A percentile compares a stretch with the other conserved stretches of the same genome.
These are phyloP conservation scores for Theobroma cacao DNA, from an alignment of 345 rosid species.

Conservation along the genomic window DNA sequence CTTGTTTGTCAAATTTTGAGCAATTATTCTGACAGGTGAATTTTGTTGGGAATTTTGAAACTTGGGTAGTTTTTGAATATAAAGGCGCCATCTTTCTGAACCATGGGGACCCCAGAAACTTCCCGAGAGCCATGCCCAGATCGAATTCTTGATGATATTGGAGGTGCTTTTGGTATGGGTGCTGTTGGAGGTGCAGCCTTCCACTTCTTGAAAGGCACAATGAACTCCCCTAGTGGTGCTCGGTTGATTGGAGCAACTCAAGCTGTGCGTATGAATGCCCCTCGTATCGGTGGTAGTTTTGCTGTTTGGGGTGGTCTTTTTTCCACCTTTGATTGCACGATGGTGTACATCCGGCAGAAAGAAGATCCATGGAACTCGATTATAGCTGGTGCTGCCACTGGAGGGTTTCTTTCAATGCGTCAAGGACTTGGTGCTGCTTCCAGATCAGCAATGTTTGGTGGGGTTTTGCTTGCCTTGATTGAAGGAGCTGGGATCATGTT, in stretches of 20 bases:
- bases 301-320: conserved; percentile 67
- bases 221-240: conserved; percentile 54
- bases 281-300: conserved; percentile 73
- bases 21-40: background rate
- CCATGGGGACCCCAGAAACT: conserved; percentile 60
- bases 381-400: conserved; percentile 71
- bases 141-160: conserved; percentile 48
- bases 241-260: conserved; percentile 63
- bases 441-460: conserved; percentile 47
- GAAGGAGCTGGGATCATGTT: conserved; percentile 84
- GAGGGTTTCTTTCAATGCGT: conserved; percentile 65
- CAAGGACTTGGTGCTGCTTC: conserved; percentile 56
- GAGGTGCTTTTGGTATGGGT: conserved; percentile 63
- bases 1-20: background rate
- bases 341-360: conserved; percentile 63
- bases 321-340: conserved; percentile 54
- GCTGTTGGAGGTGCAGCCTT: conserved; percentile 70
- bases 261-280: conserved; percentile 73
- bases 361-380: conserved; percentile 84
- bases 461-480: conserved; percentile 60
- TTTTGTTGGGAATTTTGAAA: background rate
- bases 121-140: conserved; percentile 53
- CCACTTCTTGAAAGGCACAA: conserved; percentile 56
- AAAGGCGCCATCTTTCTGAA: background rate
- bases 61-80: background rate